Conservation (phyloP, 805 yeast species). For the Yarrowia sp. region DNA sequence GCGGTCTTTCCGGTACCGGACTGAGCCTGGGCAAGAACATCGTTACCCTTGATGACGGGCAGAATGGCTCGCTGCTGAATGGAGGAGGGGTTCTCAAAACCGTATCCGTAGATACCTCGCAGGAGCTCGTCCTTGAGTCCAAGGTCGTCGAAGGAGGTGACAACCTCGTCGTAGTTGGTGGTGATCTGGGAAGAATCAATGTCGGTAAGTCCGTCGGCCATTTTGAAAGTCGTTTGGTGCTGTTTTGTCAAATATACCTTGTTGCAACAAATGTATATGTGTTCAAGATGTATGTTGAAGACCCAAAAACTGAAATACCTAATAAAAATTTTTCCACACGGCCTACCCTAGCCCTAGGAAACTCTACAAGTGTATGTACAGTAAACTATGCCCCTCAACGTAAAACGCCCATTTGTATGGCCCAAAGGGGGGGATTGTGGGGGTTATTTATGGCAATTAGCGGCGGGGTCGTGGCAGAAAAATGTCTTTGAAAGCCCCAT, state of each 20-base stretch:
- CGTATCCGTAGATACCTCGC: conserved; percentile 71
- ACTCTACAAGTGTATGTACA: not conserved
- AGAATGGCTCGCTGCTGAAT: conserved; percentile 97
- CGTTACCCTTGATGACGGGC: conserved; percentile 93
- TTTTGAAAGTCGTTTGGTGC: conserved; percentile 24
- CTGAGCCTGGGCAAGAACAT: conserved; percentile 98
- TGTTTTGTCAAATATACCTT: conserved; percentile 31
- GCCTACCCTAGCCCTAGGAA: conserved; percentile 24
- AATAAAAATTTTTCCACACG: conserved; percentile 35
- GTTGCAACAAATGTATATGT: conserved; percentile 36
- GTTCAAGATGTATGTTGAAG: conserved; percentile 30
- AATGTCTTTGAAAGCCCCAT: not conserved
- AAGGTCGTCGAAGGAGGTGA: conserved; percentile 74
- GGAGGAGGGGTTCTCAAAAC: conserved; percentile 96
- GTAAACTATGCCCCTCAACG: conserved; percentile 7
- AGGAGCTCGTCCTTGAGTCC: conserved; percentile 66
- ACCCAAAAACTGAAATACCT: conserved; percentile 38
- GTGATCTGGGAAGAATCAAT: conserved; percentile 37
- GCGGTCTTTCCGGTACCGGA: conserved; percentile 99
- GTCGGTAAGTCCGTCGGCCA: conserved; percentile 39
- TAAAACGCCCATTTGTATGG: not conserved
- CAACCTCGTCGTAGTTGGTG: conserved; percentile 93
- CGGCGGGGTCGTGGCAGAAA: too few relatives aligned
- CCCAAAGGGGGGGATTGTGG: not conserved
- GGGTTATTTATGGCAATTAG: too few relatives aligned